phyloP scores from a whole-genome alignment of 495 filamentous ascomycete species.

The Immersiella caudata region DNA sequence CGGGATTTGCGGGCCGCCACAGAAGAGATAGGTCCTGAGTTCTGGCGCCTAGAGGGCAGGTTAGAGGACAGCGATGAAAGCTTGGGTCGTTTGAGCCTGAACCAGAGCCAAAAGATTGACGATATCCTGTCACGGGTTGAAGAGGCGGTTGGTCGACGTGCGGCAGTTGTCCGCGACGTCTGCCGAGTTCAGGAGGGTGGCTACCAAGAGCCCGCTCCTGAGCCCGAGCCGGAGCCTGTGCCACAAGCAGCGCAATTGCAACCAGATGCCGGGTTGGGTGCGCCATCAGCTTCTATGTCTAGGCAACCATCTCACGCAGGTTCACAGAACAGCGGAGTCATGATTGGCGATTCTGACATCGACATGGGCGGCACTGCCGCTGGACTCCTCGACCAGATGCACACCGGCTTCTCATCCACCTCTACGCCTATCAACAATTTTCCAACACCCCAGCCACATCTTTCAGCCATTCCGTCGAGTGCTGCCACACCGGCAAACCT shows the following conservation, averaged over 20 bases:
- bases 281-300: constrained; percentile 38
- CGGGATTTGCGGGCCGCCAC: constrained; percentile 59
- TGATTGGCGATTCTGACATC: constrained; percentile 61
- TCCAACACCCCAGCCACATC: constrained; percentile 49
- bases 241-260: constrained; percentile 14
- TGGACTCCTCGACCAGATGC: constrained; percentile 66
- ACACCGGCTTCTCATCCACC: constrained; percentile 55
- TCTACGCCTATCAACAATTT: constrained; percentile 53
- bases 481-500: constrained; percentile 51
- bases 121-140: constrained; percentile 64
- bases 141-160: constrained; percentile 56
- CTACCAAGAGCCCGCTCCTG: constrained; percentile 60
- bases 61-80: constrained; percentile 58
- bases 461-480: constrained; percentile 46
- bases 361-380: constrained; percentile 67
- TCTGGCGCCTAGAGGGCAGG: constrained; percentile 66
- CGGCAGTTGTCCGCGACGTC: constrained; percentile 62
- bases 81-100: constrained; percentile 43
- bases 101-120: constrained; percentile 58
- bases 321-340: constrained; percentile 53
- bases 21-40: constrained; percentile 59
- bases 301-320: constrained; percentile 52
- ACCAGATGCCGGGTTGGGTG: constrained; percentile 1
- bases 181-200: constrained; percentile 70
- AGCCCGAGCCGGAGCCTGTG: constrained; percentile 48